Percentiles rank a stretch among this genome's conserved stretches.
These are phyloP conservation scores for Microdochium nivale DNA, from an alignment of 2,329 filamentous ascomycete species.

Conservation along the genomic window DNA sequence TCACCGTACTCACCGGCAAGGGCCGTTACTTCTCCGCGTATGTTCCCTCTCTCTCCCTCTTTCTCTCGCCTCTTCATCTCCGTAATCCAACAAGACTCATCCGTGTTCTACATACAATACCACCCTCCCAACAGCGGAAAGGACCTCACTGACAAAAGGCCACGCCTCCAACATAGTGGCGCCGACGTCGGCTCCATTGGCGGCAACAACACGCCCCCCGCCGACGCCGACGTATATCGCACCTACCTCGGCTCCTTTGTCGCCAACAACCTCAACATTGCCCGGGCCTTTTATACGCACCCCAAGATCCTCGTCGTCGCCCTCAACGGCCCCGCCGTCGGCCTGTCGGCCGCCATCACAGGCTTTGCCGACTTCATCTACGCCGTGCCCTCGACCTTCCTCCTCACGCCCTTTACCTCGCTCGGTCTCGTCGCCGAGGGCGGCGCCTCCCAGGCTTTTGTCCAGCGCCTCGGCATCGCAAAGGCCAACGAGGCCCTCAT, in stretches of 20 bases:
- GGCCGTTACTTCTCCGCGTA: conserved; percentile 88
- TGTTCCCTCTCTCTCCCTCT: conserved; percentile 20
- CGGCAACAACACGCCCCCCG: conserved; percentile 28
- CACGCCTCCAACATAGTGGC: conserved; percentile 42
- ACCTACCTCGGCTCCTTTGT: conserved; percentile 66
- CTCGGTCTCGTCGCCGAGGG: conserved; percentile 88
- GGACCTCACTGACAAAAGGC: neutral
- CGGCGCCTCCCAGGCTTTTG: conserved; percentile 68
- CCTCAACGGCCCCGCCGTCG: conserved; percentile 86
- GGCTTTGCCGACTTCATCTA: conserved; percentile 91
- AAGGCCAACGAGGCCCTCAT: conserved; percentile 90
- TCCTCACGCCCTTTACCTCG: conserved; percentile 86
- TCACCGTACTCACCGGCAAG: conserved; percentile 77
- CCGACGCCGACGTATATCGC: conserved; percentile 24
- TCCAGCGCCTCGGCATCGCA: conserved; percentile 67
- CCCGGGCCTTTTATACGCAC: conserved; percentile 84
- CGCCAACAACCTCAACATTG: conserved; percentile 80
- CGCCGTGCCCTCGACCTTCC: conserved; percentile 68
- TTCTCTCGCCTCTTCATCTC: neutral
- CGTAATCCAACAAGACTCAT: neutral
- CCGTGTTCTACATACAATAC: neutral
- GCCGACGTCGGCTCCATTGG: conserved; percentile 62
- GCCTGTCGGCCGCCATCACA: conserved; percentile 75
- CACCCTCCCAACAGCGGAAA: neutral
- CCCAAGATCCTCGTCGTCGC: conserved; percentile 88